Evolutionary conservation across 1,284 basidiomycete species (phyloP), one percentile per base, ranked within the genome.

Genomic region (Marasmius sp.): DNA sequence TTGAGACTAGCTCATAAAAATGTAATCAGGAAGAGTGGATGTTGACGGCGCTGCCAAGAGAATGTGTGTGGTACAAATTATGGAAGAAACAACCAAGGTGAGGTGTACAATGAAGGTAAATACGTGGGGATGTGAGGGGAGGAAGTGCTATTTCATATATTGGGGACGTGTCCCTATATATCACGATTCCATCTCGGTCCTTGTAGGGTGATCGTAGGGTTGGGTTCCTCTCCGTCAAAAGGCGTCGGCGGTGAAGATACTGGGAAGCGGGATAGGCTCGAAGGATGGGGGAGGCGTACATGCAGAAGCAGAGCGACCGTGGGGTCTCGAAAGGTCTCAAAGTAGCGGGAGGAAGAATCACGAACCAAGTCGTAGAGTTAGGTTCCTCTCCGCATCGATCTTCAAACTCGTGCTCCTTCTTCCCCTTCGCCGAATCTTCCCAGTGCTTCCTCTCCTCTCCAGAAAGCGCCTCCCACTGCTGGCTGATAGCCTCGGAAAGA

Each of bases 401-500:
- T 65, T 79, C 77, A 58, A 73, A 75, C 37, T 63, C 62, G 51
- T 66, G 64, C 49, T 66, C 64, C 64, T 66, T 66, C 57, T 62
- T 61, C 54, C 61, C 62, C 50, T 66, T 62, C 43, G 64, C 64
- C 58, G 64, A 34, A 34, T 50, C 41, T 37, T 64, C 62, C 64
- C 64, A 66, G 36, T 63, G 54, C 53, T 63, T 60, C 52, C 58
- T 55, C 45, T 66, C 62, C 34, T 63, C 62, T 11, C 60, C 27
- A 16, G 64, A 49, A 16, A 66, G 53, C n/a, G 52, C 51, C 54
- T 63, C 64, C 64, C 64, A 66, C 41, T 61, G 62, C 45, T 63
- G 64, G 48, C 89, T 87, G 77, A 92, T 92, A 36, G 85, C 86
- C 79, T 91, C 92, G 36, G 87, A 89, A 36, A 92, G 83, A 77